These are phyloP conservation scores for Lentinula edodes DNA, from an alignment of 768 basidiomycete species.

Conservation along the genomic window DNA sequence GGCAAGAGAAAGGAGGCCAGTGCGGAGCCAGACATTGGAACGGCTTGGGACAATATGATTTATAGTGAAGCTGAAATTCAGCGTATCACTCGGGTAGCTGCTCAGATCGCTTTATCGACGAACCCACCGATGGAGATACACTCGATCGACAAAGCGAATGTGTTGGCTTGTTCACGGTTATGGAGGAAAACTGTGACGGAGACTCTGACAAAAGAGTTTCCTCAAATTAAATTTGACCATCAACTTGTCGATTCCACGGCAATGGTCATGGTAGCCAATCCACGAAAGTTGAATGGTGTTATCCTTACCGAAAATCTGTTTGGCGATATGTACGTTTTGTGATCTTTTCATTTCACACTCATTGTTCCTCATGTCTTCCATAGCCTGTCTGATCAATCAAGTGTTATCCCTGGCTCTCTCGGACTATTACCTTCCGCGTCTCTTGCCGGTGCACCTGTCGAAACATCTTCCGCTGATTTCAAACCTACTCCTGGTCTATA, in stretches of 20 bases:
- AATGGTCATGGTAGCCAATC: conserved; percentile 90
- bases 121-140: conserved; percentile 86
- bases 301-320: conserved; percentile 95
- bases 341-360: too few species aligned
- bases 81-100: conserved; percentile 93
- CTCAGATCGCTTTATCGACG: conserved; percentile 78
- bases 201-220: conserved; percentile 79
- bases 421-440: conserved; percentile 96
- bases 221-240: conserved; percentile 83
- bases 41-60: conserved; percentile 89
- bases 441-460: conserved; percentile 78
- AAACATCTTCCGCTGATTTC: conserved; percentile 46
- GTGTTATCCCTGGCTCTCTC: conserved; percentile 96
- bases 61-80: conserved; percentile 91
- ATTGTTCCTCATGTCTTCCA: not conserved
- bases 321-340: conserved; percentile 80
- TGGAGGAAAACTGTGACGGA: conserved; percentile 94
- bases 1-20: conserved; percentile 88
- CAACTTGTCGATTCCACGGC: conserved; percentile 93
- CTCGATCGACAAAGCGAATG: conserved; percentile 98
- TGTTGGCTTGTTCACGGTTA: conserved; percentile 87
- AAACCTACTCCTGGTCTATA: conserved; percentile 86
- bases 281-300: conserved; percentile 91
- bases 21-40: conserved; percentile 53
- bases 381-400: conserved; percentile 93